A percentile compares a stretch with the other conserved stretches of the same genome.
These are phyloP conservation scores for Irpex sp. DNA, from an alignment of 1,284 basidiomycete genomes.

Conservation along the genomic window DNA sequence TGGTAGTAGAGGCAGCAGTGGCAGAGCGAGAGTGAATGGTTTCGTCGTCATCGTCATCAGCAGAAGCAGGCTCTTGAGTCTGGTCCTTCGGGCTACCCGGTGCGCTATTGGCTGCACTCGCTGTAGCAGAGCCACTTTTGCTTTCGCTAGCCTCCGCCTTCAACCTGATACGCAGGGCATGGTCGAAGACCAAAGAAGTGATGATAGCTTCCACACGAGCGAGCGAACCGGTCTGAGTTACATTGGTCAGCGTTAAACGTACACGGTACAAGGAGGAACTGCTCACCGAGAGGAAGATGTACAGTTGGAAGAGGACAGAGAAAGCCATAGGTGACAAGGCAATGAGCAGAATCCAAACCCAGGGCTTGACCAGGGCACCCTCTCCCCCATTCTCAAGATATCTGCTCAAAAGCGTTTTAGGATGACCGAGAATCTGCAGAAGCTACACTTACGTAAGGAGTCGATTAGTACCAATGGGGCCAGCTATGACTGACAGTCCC, in stretches of 20 bases:
- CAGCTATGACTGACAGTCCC: slow-evolving; percentile 31
- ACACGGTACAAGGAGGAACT: background rate
- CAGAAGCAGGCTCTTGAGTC: slow-evolving; percentile 14
- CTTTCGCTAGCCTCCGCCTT: slow-evolving; percentile 41
- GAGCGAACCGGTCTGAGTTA: slow-evolving; percentile 37
- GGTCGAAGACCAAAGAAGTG: slow-evolving; percentile 70
- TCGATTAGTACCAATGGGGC: slow-evolving; percentile 43
- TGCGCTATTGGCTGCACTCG: slow-evolving; percentile 8
- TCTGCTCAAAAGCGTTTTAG: slow-evolving; percentile 12
- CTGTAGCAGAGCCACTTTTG: slow-evolving; percentile 8
- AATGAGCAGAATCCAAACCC: slow-evolving; percentile 62
- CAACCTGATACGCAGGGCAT: slow-evolving; percentile 67
- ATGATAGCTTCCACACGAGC: slow-evolving; percentile 60
- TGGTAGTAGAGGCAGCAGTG: slow-evolving; percentile 2
- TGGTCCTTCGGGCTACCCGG: slow-evolving; percentile 5
- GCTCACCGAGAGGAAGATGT: slow-evolving; percentile 25
- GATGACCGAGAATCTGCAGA: background rate
- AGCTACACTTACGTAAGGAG: slow-evolving; percentile 30
- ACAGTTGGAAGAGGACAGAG: slow-evolving; percentile 37
- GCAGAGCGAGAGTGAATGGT: slow-evolving; percentile 8
- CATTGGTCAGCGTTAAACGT: background rate
- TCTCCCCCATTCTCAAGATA: slow-evolving; percentile 42
- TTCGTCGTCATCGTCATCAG: slow-evolving; percentile 9
- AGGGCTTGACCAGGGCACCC: slow-evolving; percentile 36
- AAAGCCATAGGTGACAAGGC: slow-evolving; percentile 52